Evolutionary conservation across 352 stramenopile genomes (phyloP).

Genomic region (Phytophthora meadii): DNA sequence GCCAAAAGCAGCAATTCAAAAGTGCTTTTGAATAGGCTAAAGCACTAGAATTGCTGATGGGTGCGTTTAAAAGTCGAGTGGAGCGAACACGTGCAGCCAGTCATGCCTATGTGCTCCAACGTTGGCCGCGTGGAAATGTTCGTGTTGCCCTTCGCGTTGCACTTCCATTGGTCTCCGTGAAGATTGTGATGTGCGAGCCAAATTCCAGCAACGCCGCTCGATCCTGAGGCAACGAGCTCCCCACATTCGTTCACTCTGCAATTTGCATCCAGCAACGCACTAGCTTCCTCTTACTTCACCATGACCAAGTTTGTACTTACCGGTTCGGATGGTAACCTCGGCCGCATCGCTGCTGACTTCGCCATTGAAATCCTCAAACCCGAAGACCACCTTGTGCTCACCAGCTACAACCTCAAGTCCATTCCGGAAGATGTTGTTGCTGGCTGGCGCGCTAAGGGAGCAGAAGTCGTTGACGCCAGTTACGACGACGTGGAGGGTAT

Average conservation of each 20-base stretch:
- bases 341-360: conserved; percentile 30
- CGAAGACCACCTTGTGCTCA: conserved; percentile 37
- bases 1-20: too few species aligned
- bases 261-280: conserved; percentile 13
- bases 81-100: too few species aligned
- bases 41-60: too few species aligned
- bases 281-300: neutral
- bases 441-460: conserved; percentile 28
- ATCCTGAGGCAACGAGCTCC: too few species aligned
- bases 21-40: too few species aligned
- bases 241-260: conserved; percentile 9
- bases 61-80: too few species aligned
- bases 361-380: conserved; percentile 32
- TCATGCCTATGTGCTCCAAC: too few species aligned
- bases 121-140: too few species aligned
- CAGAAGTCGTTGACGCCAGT: conserved; percentile 26
- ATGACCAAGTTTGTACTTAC: conserved; percentile 40
- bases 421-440: conserved; percentile 24
- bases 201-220: too few species aligned
- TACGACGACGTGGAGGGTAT: conserved; percentile 34
- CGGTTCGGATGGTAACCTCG: conserved; percentile 33
- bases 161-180: too few species aligned
- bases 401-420: conserved; percentile 30
- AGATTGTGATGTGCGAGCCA: too few species aligned
- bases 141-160: too few species aligned